A percentile compares a stretch with the other conserved stretches of the same genome.
Evolutionary conservation across 805 yeast genomes (phyloP).

Genomic region (Kodamaea hsintzibuensis): DNA sequence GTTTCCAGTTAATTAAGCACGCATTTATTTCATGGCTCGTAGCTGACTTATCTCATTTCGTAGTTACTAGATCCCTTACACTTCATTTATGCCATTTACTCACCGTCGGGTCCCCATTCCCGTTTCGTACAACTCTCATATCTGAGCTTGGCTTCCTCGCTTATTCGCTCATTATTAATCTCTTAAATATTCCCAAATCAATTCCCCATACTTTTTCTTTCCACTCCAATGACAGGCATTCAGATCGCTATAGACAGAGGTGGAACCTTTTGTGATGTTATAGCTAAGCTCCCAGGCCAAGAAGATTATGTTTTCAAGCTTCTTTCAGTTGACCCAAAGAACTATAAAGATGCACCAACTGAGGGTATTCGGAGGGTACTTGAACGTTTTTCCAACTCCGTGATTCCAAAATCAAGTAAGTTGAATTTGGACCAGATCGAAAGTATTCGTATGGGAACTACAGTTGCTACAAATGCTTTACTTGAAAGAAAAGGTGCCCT

Average conservation of each 20-base stretch:
- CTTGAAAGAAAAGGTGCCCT: slow-evolving; percentile 89
- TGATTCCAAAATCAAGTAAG: slow-evolving; percentile 56
- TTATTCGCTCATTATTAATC: neutral
- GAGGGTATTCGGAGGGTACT: slow-evolving; percentile 85
- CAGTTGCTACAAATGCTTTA: slow-evolving; percentile 94
- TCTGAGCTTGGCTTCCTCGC: neutral
- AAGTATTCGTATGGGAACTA: slow-evolving; percentile 85
- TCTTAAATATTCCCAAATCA: neutral
- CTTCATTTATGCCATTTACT: too few relatives aligned
- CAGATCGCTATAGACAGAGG: slow-evolving; percentile 53
- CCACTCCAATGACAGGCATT: slow-evolving; percentile 17
- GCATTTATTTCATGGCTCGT: too few relatives aligned
- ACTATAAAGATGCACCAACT: slow-evolving; percentile 87
- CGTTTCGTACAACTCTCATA: neutral
- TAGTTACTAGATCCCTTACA: too few relatives aligned
- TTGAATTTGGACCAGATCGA: slow-evolving; percentile 65
- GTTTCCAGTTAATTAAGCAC: too few relatives aligned
- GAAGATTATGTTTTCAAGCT: slow-evolving; percentile 73
- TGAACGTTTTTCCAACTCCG: slow-evolving; percentile 53
- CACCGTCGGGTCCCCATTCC: neutral
- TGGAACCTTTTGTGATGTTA: slow-evolving; percentile 87
- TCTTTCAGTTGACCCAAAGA: slow-evolving; percentile 84
- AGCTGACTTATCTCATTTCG: too few relatives aligned
- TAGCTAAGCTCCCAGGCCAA: slow-evolving; percentile 48
- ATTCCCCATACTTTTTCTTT: neutral